These are phyloP conservation scores for Zygoascus tannicola DNA, from an alignment of 805 yeast species.

Conservation along the genomic window DNA sequence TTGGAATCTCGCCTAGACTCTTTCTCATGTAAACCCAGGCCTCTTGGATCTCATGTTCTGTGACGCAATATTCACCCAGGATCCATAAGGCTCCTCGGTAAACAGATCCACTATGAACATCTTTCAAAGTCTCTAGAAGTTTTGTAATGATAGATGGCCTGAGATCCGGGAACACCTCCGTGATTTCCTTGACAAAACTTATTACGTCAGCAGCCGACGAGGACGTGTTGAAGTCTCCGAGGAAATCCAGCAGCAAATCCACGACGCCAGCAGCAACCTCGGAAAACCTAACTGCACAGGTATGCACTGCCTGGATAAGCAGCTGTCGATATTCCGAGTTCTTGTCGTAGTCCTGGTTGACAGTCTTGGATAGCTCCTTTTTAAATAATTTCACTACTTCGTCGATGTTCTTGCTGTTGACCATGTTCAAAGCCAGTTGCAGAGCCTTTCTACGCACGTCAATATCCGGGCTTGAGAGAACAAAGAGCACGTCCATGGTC, in stretches of 20 bases:
- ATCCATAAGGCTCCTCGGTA: constrained; percentile 94
- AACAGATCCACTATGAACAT: constrained; percentile 78
- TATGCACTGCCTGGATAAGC: constrained; percentile 79
- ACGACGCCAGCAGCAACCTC: constrained; percentile 91
- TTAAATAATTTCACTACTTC: constrained; percentile 86
- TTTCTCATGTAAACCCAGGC: constrained; percentile 83
- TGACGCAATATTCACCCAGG: constrained; percentile 80
- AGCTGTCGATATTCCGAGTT: constrained; percentile 80
- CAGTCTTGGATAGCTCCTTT: constrained; percentile 76
- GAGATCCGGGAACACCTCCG: constrained; percentile 80
- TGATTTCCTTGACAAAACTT: constrained; percentile 86
- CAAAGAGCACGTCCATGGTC: constrained; percentile 76
- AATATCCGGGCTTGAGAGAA: constrained; percentile 77
- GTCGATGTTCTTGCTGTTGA: constrained; percentile 82
- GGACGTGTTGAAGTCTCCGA: constrained; percentile 71
- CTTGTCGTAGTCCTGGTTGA: constrained; percentile 64
- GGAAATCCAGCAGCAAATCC: constrained; percentile 74
- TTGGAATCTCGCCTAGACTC: constrained; percentile 86
- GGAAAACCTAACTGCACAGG: constrained; percentile 75
- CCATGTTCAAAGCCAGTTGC: constrained; percentile 69
- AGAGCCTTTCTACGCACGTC: constrained; percentile 87
- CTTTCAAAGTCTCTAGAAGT: constrained; percentile 52
- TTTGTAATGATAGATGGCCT: constrained; percentile 55
- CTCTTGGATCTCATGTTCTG: constrained; percentile 60
- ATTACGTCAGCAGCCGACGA: constrained; percentile 80